A percentile compares a stretch with the other conserved stretches of the same genome.
Evolutionary conservation across 768 basidiomycete genomes (phyloP).

Genomic region (Psilocybe cyanescens): DNA sequence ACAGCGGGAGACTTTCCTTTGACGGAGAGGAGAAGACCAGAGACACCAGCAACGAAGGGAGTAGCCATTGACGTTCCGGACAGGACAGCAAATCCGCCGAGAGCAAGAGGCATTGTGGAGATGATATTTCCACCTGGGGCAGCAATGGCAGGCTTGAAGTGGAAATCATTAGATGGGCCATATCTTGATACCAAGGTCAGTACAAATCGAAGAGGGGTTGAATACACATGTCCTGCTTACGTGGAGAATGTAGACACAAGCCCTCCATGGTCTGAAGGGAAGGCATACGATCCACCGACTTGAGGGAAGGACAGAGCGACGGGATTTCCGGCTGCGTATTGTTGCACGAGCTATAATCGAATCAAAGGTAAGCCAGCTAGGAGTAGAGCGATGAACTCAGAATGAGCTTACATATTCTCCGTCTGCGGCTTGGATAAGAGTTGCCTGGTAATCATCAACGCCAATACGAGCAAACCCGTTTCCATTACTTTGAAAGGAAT

Average conservation of each 20-base stretch:
- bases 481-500: slow-evolving; percentile 42
- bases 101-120: slow-evolving; percentile 41
- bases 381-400: background rate
- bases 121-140: slow-evolving; percentile 55
- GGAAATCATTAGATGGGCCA: slow-evolving; percentile 64
- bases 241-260: slow-evolving; percentile 57
- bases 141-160: slow-evolving; percentile 52
- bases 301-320: slow-evolving; percentile 54
- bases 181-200: slow-evolving; percentile 32
- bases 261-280: slow-evolving; percentile 55
- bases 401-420: slow-evolving; percentile 51
- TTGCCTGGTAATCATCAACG: slow-evolving; percentile 49
- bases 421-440: slow-evolving; percentile 57
- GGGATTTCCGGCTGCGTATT: slow-evolving; percentile 46
- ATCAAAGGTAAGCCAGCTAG: background rate
- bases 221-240: slow-evolving; percentile 15
- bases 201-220: background rate
- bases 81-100: slow-evolving; percentile 37
- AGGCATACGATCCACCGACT: slow-evolving; percentile 41
- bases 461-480: slow-evolving; percentile 45
- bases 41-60: slow-evolving; percentile 46
- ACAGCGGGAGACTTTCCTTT: slow-evolving; percentile 36
- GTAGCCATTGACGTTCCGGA: slow-evolving; percentile 46
- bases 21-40: slow-evolving; percentile 42
- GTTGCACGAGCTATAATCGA: slow-evolving; percentile 46